Base-by-base conservation (phyloP, 2,329 filamentous ascomycete genomes). In the Xylaria sp. region DNA sequence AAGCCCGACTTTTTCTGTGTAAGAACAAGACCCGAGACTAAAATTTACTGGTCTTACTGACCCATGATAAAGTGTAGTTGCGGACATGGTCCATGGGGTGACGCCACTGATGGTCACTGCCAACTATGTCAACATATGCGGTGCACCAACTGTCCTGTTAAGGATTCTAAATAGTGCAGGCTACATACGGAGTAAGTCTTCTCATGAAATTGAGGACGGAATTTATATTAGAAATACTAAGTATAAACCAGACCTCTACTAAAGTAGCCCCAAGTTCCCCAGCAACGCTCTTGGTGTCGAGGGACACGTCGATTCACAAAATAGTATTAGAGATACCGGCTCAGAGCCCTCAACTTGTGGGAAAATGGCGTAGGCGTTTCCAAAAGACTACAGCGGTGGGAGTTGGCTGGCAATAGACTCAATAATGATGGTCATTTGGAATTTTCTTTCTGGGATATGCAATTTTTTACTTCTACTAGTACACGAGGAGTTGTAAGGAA, bases 1-100 rank as follows among this genome's bases (percentile, higher is more conserved):
- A n/a, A n/a, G n/a, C n/a, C n/a, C n/a, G 17, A 7, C 19, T 61
- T 31, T 5, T 57, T 14, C 5, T 61, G 58, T 38, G 58, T 61
- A 56, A 56, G 52, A 5, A 14, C n/a, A 25, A 4, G 23, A 2
- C 25, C 17, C 2, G 8, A 31, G 9, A 5, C 9, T 5, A 45
- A 4, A 46, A 21, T 5, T 8, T 15, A 7, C 17, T 11, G 2
- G 7, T 15, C 9, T 25, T 59, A 53, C 60, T 63, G 14, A 63
- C 33, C 31, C 4, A 17, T 33, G 3, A 12, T n/a, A 17, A 4
- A 63, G 60, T 63, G 60, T 12, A 2, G 38, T 1, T 63, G 60
- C n/a, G 43, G 33, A 11, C 50, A 59, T 7, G 60, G 60, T 2
- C 55, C 60, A 2, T 59, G 54, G 54, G 54, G 49, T n/a, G 0